Percentiles rank a stretch among this genome's conserved stretches.
phyloP scores from a whole-genome alignment of 129 eudicot species.

The sunflower (Helianthus annuus) region HanXRQr2.0-SUNRISE NC_035444.2:42330125-42330624 shows the following conservation, averaged over 20 bases:
- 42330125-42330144: no score
- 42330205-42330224: slow-evolving; percentile 4
- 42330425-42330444: slow-evolving; percentile 4
- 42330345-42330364: slow-evolving; percentile 83
- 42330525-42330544: slow-evolving; percentile 24
- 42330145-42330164: no score
- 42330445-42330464: slow-evolving; percentile 24
- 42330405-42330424: slow-evolving; percentile 90
- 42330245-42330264: slow-evolving; percentile 87
- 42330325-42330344: slow-evolving; percentile 73
- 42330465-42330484: slow-evolving; percentile 13
- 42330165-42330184: neutral
- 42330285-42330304: slow-evolving; percentile 92
- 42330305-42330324: slow-evolving; percentile 95
- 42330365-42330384: slow-evolving; percentile 87
- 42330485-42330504: slow-evolving; percentile 8
- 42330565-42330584: slow-evolving; percentile 39
- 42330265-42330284: slow-evolving; percentile 83
- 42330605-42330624: slow-evolving; percentile 38
- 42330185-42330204: neutral
- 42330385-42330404: slow-evolving; percentile 93
- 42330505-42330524: slow-evolving; percentile 16
- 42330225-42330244: slow-evolving; percentile 59
- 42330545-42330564: slow-evolving; percentile 17
- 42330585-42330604: slow-evolving; percentile 2